Conservation (phyloP, 208 protist genomes). For the Trypanosoma melophagium region DNA sequence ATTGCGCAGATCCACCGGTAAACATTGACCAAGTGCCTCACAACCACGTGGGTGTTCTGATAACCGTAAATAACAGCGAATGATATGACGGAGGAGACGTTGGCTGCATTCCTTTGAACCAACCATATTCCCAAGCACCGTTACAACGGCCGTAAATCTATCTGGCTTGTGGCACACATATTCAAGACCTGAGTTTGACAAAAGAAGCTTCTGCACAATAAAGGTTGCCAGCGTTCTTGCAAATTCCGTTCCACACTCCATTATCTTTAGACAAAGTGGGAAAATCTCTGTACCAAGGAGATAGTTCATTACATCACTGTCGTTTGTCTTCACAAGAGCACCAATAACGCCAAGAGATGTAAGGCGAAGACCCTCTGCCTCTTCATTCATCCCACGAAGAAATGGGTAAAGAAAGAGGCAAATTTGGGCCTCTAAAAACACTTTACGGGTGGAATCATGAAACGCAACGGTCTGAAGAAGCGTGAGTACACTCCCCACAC, state of each 20-base stretch:
- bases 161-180: constrained; percentile 98
- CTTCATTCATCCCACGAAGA: constrained; percentile 94
- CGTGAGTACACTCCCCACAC: constrained; percentile 98
- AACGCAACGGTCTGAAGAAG: constrained; percentile 98
- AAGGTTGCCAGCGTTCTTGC: constrained; percentile 98
- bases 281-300: constrained; percentile 99
- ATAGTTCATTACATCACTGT: constrained; percentile 94
- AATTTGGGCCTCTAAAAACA: constrained; percentile 99
- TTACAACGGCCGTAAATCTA: constrained; percentile 94
- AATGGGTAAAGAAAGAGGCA: constrained; percentile 99
- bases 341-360: constrained; percentile 99
- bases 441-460: constrained; percentile 94
- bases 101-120: constrained; percentile 87
- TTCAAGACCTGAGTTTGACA: constrained; percentile 95
- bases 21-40: constrained; percentile 63
- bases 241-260: constrained; percentile 97
- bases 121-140: constrained; percentile 96
- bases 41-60: constrained; percentile 92
- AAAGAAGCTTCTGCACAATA: constrained; percentile 99
- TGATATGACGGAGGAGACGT: constrained; percentile 97
- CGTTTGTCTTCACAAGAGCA: constrained; percentile 95
- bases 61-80: constrained; percentile 98
- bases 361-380: constrained; percentile 97
- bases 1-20: constrained; percentile 87
- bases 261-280: constrained; percentile 99